Evolutionary conservation across 768 basidiomycete genomes (phyloP).

Genomic region (Tulasnella sp.): DNA sequence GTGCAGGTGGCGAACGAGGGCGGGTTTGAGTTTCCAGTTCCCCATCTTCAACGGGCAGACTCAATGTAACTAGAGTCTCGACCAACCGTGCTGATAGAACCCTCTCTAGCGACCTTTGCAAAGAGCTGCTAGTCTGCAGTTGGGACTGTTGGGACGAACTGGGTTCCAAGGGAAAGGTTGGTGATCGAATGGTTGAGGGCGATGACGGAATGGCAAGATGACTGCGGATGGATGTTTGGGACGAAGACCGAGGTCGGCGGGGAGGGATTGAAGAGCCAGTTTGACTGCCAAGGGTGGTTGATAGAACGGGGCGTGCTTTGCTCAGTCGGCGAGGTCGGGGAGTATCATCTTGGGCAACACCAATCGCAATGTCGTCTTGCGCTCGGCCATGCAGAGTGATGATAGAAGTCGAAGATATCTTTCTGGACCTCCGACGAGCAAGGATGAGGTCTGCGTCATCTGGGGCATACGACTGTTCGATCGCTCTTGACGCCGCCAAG

Average conservation of each 20-base stretch:
- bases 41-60: neutral
- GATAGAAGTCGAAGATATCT: constrained; percentile 16
- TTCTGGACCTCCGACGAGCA: constrained; percentile 5
- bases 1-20: neutral
- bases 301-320: neutral
- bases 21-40: neutral
- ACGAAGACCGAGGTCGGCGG: constrained; percentile 9
- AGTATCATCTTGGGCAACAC: neutral
- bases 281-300: neutral
- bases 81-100: constrained; percentile 14
- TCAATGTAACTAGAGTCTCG: constrained; percentile 16
- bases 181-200: constrained; percentile 1
- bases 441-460: constrained; percentile 14
- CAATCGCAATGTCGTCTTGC: neutral
- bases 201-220: neutral
- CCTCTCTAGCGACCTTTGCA: constrained; percentile 15
- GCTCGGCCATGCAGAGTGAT: neutral
- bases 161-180: neutral
- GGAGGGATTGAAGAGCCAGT: neutral
- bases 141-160: neutral
- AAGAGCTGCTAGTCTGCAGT: neutral
- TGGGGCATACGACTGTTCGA: constrained; percentile 3
- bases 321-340: neutral
- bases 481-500: neutral
- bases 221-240: constrained; percentile 4